phyloP scores from a whole-genome alignment of 2,329 filamentous ascomycete genomes.

The Aspergillus felis region DNA sequence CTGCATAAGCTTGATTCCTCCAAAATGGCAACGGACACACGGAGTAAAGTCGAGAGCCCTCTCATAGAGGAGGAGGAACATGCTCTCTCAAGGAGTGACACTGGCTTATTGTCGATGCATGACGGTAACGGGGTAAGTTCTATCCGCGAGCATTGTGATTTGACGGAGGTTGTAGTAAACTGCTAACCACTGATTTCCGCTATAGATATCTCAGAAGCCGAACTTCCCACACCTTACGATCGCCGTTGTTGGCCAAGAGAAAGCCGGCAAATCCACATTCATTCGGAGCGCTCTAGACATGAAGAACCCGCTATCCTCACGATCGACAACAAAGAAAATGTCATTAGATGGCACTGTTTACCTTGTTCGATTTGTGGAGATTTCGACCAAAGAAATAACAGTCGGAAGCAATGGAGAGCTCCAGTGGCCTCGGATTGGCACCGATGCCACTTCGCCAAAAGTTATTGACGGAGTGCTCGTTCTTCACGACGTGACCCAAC shows the following conservation, averaged over 20 bases:
- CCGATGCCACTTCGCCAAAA: constrained; percentile 66
- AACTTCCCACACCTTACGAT: constrained; percentile 54
- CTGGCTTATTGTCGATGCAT: constrained; percentile 11
- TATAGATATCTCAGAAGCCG: constrained; percentile 23
- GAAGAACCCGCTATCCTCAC: constrained; percentile 39
- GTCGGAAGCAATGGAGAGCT: constrained; percentile 46
- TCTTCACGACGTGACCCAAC: constrained; percentile 81
- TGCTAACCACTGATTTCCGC: constrained; percentile 2
- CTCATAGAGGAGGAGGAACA: constrained; percentile 30
- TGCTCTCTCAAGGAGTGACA: constrained; percentile 9
- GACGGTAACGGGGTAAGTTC: constrained; percentile 26
- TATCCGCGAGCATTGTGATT: neutral
- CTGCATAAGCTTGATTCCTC: constrained; percentile 24
- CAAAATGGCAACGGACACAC: constrained; percentile 16
- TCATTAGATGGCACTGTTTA: constrained; percentile 54
- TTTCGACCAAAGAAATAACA: constrained; percentile 50
- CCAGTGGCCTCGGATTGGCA: constrained; percentile 50
- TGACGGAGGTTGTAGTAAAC: neutral
- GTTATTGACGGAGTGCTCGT: constrained; percentile 75
- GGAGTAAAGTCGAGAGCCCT: constrained; percentile 18
- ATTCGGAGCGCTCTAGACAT: constrained; percentile 55
- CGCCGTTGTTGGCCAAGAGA: constrained; percentile 52
- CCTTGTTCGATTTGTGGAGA: constrained; percentile 55
- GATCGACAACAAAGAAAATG: constrained; percentile 50
- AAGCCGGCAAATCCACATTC: constrained; percentile 58